Evolutionary conservation across 495 filamentous ascomycete genomes (phyloP).

Genomic region (Articulospora tetracladia): DNA sequence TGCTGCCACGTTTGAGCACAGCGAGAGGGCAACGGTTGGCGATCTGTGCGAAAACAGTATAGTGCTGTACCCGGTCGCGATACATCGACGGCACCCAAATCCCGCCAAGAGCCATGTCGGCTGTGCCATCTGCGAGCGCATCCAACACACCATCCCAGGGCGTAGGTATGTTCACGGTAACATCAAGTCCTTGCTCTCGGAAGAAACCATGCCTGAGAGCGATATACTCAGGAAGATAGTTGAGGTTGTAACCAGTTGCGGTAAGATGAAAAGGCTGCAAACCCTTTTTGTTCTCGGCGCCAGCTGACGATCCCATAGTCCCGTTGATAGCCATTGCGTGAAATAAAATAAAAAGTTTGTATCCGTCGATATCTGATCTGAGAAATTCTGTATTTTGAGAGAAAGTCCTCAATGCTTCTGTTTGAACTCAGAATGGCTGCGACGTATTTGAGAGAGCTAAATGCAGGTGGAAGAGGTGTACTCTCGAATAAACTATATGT

Average conservation of each 20-base stretch:
- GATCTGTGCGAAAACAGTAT: conserved; percentile 8
- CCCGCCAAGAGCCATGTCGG: conserved; percentile 2
- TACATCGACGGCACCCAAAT: conserved; percentile 9
- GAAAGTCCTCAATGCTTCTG: no score
- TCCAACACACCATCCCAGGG: conserved; percentile 6
- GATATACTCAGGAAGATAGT: conserved; percentile 7
- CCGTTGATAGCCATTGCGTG: not conserved
- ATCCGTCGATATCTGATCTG: not conserved
- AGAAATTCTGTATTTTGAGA: not conserved
- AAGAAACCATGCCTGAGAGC: conserved; percentile 7
- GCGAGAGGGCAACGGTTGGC: conserved; percentile 7
- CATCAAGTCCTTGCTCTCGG: conserved; percentile 8
- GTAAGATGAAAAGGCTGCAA: conserved; percentile 3
- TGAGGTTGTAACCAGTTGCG: conserved; percentile 8
- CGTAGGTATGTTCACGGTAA: conserved; percentile 7
- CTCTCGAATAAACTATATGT: no score
- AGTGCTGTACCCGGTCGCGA: conserved; percentile 4
- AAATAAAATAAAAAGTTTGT: not conserved
- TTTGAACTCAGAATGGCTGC: no score
- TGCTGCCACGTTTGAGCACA: conserved; percentile 3
- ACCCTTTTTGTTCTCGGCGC: not conserved
- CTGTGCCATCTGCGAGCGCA: conserved; percentile 6
- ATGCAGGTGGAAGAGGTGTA: no score
- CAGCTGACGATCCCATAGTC: not conserved
- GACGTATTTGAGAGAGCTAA: no score